Base-by-base conservation (phyloP, 192 early-diverging fungal genomes). In the Coemansia sp. region DNA sequence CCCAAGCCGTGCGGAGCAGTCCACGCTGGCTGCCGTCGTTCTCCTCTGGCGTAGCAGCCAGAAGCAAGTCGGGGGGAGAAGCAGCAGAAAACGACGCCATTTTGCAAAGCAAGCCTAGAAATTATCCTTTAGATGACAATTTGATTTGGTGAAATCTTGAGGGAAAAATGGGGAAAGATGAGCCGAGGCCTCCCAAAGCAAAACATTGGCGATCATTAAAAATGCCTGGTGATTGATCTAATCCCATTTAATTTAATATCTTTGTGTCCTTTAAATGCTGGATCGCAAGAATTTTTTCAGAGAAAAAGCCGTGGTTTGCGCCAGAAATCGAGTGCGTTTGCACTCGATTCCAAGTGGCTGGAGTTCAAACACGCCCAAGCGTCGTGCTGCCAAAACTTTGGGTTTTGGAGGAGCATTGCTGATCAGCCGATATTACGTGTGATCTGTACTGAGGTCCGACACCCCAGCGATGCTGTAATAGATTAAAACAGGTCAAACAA, bases 401-500 rank as follows among this genome's bases (percentile, higher is more conserved):
- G 37, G 21, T 23, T 59, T 31, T 41, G 48, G 11, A 25, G 48
- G 23, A 47, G 42, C 18, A 47, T 3, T 47, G 28, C 41, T n/a
- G 48, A 61, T 39, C 60, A 61, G 33, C 23, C 7, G 36, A 18
- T 28, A 16, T 25, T 21, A 26, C 9, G 36, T 16, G 36, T 28
- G 8, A 12, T 21, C 36, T 28, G 25, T 12, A 11, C 43, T 26
- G 68, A 38, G 75, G 75, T 77, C 73, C 76, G 76, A 79, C 23
- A 70, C 76, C 76, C 57, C 57, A 35, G 53, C 57, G 61, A 18
- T n/a, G 68, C 59, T 57, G 38, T 74, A 79, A 71, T 79, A 79
- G 77, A 79, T 69, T 74, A 68, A 66, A 74, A 73, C 68, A 70
- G 63, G 61, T 79, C 71, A 59, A 47, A 43, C 53, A 31, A 50